Conservation (phyloP, 2,329 filamentous ascomycete genomes). For the Fusarium torulosum region DNA sequence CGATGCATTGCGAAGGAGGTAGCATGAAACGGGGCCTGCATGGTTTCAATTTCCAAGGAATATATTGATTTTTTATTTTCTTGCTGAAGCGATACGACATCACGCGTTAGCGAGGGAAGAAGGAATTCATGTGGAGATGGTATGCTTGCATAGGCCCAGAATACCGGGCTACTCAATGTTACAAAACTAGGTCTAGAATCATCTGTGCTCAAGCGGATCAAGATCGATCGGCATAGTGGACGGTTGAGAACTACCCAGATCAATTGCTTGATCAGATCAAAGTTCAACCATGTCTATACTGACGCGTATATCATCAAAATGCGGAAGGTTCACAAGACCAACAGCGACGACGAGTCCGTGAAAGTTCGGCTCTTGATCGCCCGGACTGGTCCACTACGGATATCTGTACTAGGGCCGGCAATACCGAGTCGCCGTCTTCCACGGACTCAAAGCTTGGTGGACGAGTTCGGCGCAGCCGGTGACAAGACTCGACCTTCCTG, state of each 20-base stretch:
- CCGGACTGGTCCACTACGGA: background rate
- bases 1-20: conserved; percentile 9
- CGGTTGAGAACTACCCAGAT: background rate
- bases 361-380: conserved; percentile 1
- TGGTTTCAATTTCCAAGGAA: conserved; percentile 1
- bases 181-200: conserved; percentile 7
- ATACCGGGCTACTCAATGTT: conserved; percentile 15
- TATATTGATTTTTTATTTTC: background rate
- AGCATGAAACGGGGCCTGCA: background rate
- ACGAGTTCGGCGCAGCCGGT: conserved; percentile 34
- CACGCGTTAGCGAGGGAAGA: conserved; percentile 18
- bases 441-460: conserved; percentile 25
- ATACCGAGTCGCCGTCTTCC: conserved; percentile 20
- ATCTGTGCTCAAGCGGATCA: background rate
- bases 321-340: background rate
- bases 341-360: conserved; percentile 5
- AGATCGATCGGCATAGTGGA: conserved; percentile 3
- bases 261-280: conserved; percentile 26
- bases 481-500: conserved; percentile 22
- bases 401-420: conserved; percentile 11
- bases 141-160: background rate
- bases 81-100: conserved; percentile 25
- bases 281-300: conserved; percentile 7
- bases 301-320: background rate
- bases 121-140: conserved; percentile 27